Evolutionary conservation across 140 eudicot genomes (phyloP), one percentile per base, ranked within the genome.

Genomic region (Anethum foeniculum): DNA sequence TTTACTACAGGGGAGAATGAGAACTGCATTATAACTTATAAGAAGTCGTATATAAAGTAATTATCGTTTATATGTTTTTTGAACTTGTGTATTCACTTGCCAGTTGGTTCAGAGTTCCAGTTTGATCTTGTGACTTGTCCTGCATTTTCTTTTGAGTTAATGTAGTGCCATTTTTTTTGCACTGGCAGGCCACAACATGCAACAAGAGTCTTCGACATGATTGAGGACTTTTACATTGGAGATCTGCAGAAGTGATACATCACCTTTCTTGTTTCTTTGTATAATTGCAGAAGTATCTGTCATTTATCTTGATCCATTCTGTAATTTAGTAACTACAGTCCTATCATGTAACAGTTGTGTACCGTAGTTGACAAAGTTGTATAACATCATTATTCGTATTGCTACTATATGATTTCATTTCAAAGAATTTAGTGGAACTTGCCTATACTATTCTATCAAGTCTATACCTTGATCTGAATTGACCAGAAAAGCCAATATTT

Each of bases 111-210:
- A 44, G 18, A 47, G 36, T 75, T 46, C 14, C 36, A 41, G 62
- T 28, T 41, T 58, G 52, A 38, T 72, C 32, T 5, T 38, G n/a
- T n/a, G n/a, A n/a, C 41, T 38, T 72, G 21, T 74, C 28, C 21
- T 25, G n/a, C 36, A 19, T n/a, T 19, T 28, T 19, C 77, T 74
- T 44, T 41, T 1, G 25, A 21, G 5, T 23, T 41, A 12, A 23
- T 2, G 4, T 9, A 0, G 67, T 19, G 11, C 71, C 14, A 12
- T 62, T 60, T 44, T 44, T 60, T 64, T 64, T 28, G 32, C 46
- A 68, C 21, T 84, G 75, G 79, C 97, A 91, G 98, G 88, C 98
- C 98, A 30, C 98, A 94, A 44, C 98, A 91, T 85, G 98, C 93
- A 34, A 90, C 96, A 30, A 88, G 98, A 79, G 93, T 88, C 46